phyloP scores from a whole-genome alignment of 2,329 filamentous ascomycete genomes.

The Epichloe sibirici region DNA sequence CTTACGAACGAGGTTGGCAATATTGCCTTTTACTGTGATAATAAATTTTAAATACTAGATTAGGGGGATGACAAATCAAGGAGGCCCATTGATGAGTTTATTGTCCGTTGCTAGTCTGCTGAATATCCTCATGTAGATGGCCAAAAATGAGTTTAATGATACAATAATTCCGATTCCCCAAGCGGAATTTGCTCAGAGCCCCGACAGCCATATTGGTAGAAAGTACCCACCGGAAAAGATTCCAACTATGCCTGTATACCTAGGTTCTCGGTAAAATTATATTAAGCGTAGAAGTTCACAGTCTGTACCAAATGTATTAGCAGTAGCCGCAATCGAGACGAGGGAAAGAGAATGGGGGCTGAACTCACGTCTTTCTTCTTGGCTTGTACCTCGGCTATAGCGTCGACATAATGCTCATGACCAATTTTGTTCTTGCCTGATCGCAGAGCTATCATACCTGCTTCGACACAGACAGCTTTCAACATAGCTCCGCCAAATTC shows the following conservation, averaged over 20 bases:
- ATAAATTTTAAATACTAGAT: too few species aligned
- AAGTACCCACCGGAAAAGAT: not conserved
- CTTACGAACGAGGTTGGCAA: too few species aligned
- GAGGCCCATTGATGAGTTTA: not conserved
- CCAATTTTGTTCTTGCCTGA: conserved; percentile 93
- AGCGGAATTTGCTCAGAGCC: not conserved
- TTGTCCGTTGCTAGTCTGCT: not conserved
- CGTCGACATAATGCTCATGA: conserved; percentile 98
- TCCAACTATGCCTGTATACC: not conserved
- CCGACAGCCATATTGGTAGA: not conserved
- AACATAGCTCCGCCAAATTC: conserved; percentile 97
- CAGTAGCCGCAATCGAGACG: not conserved
- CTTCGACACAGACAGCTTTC: conserved; percentile 97
- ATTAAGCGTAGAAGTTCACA: conserved; percentile 43
- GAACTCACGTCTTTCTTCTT: conserved; percentile 77
- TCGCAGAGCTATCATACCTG: conserved; percentile 94
- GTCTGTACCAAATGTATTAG: conserved; percentile 25
- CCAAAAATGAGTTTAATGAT: not conserved
- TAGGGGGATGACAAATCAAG: too few species aligned
- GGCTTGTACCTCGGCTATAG: conserved; percentile 87
- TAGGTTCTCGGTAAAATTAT: not conserved
- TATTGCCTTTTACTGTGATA: too few species aligned
- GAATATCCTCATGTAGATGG: not conserved
- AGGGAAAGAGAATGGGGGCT: too few species aligned
- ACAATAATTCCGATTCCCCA: not conserved